Base-by-base conservation (phyloP, 495 filamentous ascomycete species). In the Aspergillus olivimuriae region DNA sequence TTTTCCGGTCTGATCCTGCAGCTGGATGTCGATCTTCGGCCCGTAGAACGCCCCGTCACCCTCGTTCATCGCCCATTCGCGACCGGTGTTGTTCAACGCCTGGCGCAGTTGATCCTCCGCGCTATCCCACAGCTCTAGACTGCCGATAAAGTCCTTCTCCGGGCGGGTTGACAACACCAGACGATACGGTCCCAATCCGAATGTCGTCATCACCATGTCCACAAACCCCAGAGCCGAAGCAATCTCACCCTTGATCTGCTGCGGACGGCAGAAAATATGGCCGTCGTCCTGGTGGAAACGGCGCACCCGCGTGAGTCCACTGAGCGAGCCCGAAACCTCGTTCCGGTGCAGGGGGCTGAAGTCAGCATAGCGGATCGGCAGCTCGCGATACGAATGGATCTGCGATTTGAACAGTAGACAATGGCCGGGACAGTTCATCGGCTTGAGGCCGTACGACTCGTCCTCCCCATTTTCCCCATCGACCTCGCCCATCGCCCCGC, bases 281-380 rank as follows among this genome's bases (percentile, higher is more conserved):
- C 87, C 90, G 55, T 96, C 90, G 57, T 96, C 90, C 61, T 96
- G 90, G 63, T 96, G 90, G 58, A 96, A 96, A n/a, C 88, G 75
- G 32, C 90, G 78, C 17, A 95, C 86, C 39, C 90, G 78, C 2
- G 90, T 96, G 43, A 96, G 68, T 15, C 90, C 90, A 50, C 82
- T 89, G 52, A 96, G 64, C 0, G 90, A 76, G 12, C 90, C 90
- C 1, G 89, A 94, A 21, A 84, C 67, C 63, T 96, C 90, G 58
- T 96, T 94, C 11, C 90, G 82, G 62, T 96, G 90, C 26, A 96
- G 68, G 9, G 90, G 82, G 52, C 87, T 89, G 68, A 95, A 96
- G 60, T 96, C 90, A 40, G 90, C 88, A 66, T 89, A 95, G 54
- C 90, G 81, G 46, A 95, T 81, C 2, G 90, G 90, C 22, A 96